Conservation (phyloP, 257 asterid genomes). For the Fraxinus pennsylvanica region DNA sequence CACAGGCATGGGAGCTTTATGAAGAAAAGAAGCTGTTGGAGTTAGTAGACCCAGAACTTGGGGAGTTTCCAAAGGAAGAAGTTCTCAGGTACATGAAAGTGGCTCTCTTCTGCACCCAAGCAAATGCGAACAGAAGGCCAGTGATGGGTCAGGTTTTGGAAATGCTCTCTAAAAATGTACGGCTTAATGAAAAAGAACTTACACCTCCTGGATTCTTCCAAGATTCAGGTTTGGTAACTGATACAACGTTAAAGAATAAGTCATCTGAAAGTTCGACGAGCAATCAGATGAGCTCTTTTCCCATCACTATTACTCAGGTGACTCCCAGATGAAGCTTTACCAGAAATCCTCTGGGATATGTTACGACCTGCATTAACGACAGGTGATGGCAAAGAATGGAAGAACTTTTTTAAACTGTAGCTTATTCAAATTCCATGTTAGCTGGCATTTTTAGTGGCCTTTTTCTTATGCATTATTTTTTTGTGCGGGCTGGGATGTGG, state of each 20-base stretch:
- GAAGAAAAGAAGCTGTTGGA: constrained; percentile 66
- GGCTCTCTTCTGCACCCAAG: constrained; percentile 88
- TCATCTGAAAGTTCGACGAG: constrained; percentile 55
- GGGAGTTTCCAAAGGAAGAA: constrained; percentile 55
- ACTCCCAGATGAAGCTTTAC: constrained; percentile 56
- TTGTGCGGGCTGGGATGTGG: background rate
- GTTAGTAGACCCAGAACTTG: constrained; percentile 70
- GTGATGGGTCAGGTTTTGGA: constrained; percentile 77
- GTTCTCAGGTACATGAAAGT: constrained; percentile 72
- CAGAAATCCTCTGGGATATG: background rate
- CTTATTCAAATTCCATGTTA: constrained; percentile 1
- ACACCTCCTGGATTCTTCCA: constrained; percentile 77
- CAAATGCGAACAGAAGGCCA: constrained; percentile 82
- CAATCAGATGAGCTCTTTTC: constrained; percentile 53
- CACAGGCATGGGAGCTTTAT: constrained; percentile 77
- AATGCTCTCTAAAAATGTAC: constrained; percentile 76
- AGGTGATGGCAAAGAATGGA: background rate
- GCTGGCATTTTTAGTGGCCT: constrained; percentile 1
- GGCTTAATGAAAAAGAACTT: constrained; percentile 70
- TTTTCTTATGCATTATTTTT: background rate
- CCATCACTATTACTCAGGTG: constrained; percentile 59
- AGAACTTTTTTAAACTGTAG: background rate
- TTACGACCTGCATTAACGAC: background rate
- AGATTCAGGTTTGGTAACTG: constrained; percentile 42
- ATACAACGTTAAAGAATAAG: constrained; percentile 42